These are phyloP conservation scores for Triticum monococcum DNA, from an alignment of 176 grass and related monocot species.

Conservation along the genomic window DNA sequence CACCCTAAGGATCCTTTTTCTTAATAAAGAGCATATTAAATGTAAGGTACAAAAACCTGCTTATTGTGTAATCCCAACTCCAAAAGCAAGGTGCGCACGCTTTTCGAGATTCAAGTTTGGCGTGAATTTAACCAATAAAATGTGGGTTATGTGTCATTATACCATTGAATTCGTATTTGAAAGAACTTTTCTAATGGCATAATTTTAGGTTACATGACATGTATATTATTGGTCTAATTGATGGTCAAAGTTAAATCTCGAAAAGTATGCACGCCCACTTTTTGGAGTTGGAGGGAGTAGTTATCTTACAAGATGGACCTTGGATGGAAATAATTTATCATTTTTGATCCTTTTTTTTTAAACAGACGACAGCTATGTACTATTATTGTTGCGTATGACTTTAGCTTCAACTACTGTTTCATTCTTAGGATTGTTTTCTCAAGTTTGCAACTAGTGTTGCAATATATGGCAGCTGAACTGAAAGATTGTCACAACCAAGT, in stretches of 20 bases:
- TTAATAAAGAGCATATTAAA: not conserved
- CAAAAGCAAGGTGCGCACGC: not conserved
- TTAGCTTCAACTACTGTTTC: conserved; percentile 10
- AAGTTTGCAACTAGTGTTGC: not conserved
- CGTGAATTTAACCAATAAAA: not conserved
- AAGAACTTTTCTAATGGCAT: not conserved
- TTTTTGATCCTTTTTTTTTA: not conserved
- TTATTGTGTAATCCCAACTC: not conserved
- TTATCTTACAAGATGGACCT: not conserved
- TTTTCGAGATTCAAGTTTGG: not conserved
- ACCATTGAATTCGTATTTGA: not conserved
- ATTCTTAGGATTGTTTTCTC: not conserved
- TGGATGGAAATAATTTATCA: not conserved
- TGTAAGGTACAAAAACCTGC: not conserved
- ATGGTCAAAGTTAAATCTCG: not conserved
- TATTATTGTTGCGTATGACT: not conserved
- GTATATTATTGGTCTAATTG: not conserved
- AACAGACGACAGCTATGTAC: not conserved
- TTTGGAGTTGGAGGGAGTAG: not conserved
- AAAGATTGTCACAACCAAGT: not conserved
- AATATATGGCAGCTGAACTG: not conserved
- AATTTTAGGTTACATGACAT: not conserved
- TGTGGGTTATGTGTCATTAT: not conserved
- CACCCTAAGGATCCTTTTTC: not conserved
- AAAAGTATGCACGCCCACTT: not conserved